These are phyloP conservation scores for Talaromyces sp. DNA, from an alignment of 2,329 filamentous ascomycete genomes.

Conservation along the genomic window DNA sequence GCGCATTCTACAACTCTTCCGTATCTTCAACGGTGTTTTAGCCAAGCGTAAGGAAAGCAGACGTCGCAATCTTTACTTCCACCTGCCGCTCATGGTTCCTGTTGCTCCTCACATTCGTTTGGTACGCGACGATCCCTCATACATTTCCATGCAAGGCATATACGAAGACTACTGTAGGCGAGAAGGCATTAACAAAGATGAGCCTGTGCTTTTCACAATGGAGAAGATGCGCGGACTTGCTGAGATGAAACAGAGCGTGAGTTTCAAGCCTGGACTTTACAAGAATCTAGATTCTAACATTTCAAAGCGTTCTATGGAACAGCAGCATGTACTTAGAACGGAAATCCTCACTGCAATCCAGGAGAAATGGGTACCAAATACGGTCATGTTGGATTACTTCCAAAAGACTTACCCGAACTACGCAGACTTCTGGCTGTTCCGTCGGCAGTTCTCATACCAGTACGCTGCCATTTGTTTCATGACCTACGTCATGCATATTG, in stretches of 20 bases:
- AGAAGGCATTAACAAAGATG: slow-evolving; percentile 85
- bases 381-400: slow-evolving; percentile 83
- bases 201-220: slow-evolving; percentile 91
- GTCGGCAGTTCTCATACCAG: slow-evolving; percentile 93
- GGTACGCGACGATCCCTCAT: slow-evolving; percentile 91
- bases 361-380: slow-evolving; percentile 84
- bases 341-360: slow-evolving; percentile 96
- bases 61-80: slow-evolving; percentile 91
- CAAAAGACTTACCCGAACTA: slow-evolving; percentile 82
- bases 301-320: slow-evolving; percentile 55
- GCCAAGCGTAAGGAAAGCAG: slow-evolving; percentile 92
- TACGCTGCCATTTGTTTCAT: slow-evolving; percentile 94
- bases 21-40: slow-evolving; percentile 92
- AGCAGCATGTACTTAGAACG: slow-evolving; percentile 68
- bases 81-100: slow-evolving; percentile 91
- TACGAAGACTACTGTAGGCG: slow-evolving; percentile 95
- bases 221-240: slow-evolving; percentile 80
- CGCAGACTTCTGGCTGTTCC: slow-evolving; percentile 97
- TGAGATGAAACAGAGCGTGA: slow-evolving; percentile 61
- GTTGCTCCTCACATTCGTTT: slow-evolving; percentile 91
- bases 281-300: slow-evolving; percentile 27
- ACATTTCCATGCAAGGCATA: slow-evolving; percentile 88
- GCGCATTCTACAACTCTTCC: slow-evolving; percentile 90
- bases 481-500: slow-evolving; percentile 98
- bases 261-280: slow-evolving; percentile 19